Evolutionary conservation across 371 early-diverging fungal genomes (phyloP).

Genomic region (Rhizopus arrhizus): DNA sequence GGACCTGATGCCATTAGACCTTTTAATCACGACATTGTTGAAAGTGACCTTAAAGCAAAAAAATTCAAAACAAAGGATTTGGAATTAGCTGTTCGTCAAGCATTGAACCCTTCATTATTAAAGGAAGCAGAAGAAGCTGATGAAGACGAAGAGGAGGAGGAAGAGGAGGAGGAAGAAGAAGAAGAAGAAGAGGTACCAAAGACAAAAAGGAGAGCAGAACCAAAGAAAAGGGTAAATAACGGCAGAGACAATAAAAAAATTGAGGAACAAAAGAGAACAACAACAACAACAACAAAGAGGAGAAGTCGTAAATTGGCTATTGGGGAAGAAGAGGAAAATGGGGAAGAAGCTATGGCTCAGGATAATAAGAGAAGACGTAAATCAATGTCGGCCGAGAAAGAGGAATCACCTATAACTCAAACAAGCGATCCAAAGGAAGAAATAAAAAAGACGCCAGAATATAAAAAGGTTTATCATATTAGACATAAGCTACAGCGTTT

Average conservation of each 20-base stretch:
- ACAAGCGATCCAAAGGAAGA: constrained; percentile 6
- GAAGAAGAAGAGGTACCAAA: constrained; percentile 13
- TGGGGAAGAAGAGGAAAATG: not conserved
- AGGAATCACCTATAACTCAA: constrained; percentile 8
- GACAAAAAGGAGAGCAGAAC: constrained; percentile 6
- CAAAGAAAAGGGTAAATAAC: constrained; percentile 12
- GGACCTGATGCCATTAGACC: constrained; percentile 52
- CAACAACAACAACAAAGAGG: constrained; percentile 12
- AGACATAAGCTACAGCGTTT: constrained; percentile 42
- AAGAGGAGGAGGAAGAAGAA: constrained; percentile 13
- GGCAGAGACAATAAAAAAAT: not conserved
- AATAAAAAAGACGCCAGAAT: constrained; percentile 33
- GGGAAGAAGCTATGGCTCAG: not conserved
- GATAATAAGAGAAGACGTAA: constrained; percentile 16
- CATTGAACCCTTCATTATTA: constrained; percentile 38
- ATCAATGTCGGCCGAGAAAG: constrained; percentile 19
- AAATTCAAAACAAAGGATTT: constrained; percentile 56
- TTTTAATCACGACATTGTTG: constrained; percentile 44
- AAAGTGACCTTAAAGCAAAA: constrained; percentile 52
- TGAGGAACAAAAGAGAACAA: constrained; percentile 7
- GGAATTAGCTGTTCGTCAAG: constrained; percentile 45
- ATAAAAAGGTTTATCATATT: constrained; percentile 26
- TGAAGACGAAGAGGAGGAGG: constrained; percentile 28
- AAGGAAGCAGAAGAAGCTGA: constrained; percentile 28
- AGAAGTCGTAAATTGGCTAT: constrained; percentile 33